Base-by-base conservation (phyloP, 495 filamentous ascomycete species). In the Apiosordaria backusii region DNA sequence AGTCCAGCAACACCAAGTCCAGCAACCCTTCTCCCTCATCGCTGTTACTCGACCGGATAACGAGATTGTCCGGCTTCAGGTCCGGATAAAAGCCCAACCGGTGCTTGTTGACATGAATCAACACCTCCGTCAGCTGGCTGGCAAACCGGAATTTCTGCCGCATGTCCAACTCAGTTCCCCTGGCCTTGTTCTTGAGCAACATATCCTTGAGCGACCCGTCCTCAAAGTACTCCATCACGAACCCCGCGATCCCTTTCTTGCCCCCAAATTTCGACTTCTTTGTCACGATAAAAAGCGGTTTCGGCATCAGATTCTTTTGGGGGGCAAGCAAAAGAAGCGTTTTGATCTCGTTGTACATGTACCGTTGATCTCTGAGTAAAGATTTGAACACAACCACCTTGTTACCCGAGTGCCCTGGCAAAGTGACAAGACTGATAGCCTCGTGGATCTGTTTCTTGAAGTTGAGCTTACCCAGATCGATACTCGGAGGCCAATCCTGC, bases 331-430 rank as follows among this genome's bases (percentile, higher is more conserved):
- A 65, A 0, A 78, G 67, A 1, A 79, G 67, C 50, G 72, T 73
- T 61, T 77, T 77, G n/a, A 80, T 72, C 64, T 80, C 77, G 61
- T 78, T 72, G 68, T 80, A 80, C 55, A 80, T 62, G 62, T 74
- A 73, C 62, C 71, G 60, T 27, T 70, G 67, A 24, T 75, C 74
- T 16, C 71, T 57, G 24, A 73, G 69, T 62, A 81, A 66, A 1
- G 75, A 73, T 61, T 82, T 82, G 74, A 82, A 79, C 40, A 78
- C 69, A 55, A 71, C 50, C 4, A 29, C 53, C 54, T 52, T 68
- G 64, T 61, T 59, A 2, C 26, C 61, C 10, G 4, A 50, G 0
- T 10, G 18, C 18, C 62, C 61, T 45, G 65, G 35, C 27, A 80
- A 68, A 52, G 50, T 66, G 25, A 82, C 79, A 18, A 82, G 67